phyloP scores from a whole-genome alignment of 2,329 filamentous ascomycete species.

The Aaosphaeria pasadenensis region DNA sequence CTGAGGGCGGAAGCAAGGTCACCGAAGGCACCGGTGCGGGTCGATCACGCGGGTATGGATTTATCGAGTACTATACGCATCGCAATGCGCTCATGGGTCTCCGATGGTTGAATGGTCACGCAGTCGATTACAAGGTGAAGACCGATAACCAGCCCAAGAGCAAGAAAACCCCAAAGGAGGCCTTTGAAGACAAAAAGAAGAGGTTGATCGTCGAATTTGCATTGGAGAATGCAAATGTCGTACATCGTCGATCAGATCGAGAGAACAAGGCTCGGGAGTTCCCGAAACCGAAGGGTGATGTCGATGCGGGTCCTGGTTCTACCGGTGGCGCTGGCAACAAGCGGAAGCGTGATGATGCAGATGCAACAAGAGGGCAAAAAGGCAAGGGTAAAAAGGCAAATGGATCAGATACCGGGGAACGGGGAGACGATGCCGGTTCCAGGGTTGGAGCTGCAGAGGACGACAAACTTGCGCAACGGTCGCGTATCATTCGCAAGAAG shows the following conservation, averaged over 20 bases:
- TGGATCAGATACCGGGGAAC: slow-evolving; percentile 15
- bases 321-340: slow-evolving; percentile 7
- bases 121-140: slow-evolving; percentile 51
- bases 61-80: slow-evolving; percentile 94
- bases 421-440: slow-evolving; percentile 4
- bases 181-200: slow-evolving; percentile 73
- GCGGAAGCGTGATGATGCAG: slow-evolving; percentile 11
- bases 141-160: slow-evolving; percentile 41
- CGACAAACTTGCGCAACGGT: slow-evolving; percentile 58
- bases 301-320: slow-evolving; percentile 6
- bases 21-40: slow-evolving; percentile 73
- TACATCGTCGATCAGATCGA: slow-evolving; percentile 69
- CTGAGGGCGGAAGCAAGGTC: slow-evolving; percentile 79
- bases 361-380: slow-evolving; percentile 24
- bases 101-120: slow-evolving; percentile 84
- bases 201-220: slow-evolving; percentile 94
- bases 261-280: slow-evolving; percentile 54
- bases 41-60: slow-evolving; percentile 88
- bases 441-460: slow-evolving; percentile 21
- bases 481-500: slow-evolving; percentile 83
- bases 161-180: slow-evolving; percentile 39
- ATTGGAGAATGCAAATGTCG: slow-evolving; percentile 95
- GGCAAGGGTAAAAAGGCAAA: slow-evolving; percentile 31
- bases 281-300: slow-evolving; percentile 8
- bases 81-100: slow-evolving; percentile 93